These are phyloP conservation scores for Ceratocystiopsis sp. DNA, from an alignment of 2,329 filamentous ascomycete genomes.

Conservation along the genomic window DNA sequence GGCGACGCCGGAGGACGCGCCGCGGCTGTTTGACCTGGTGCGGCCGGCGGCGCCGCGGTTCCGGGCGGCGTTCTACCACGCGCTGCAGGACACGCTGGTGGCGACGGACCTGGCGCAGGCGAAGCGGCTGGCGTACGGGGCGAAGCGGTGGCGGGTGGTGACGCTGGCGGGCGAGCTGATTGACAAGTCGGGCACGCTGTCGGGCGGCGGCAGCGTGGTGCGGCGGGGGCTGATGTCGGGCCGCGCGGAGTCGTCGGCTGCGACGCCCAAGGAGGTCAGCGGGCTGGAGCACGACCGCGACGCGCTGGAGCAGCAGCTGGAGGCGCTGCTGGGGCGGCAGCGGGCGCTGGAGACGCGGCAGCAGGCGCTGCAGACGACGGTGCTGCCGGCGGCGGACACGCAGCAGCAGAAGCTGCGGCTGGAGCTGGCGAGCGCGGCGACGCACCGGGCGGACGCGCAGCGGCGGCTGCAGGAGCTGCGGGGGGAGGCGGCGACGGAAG, in stretches of 20 bases:
- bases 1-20: constrained; percentile 79
- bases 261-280: constrained; percentile 59
- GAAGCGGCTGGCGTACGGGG: constrained; percentile 90
- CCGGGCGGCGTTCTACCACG: constrained; percentile 82
- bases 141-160: constrained; percentile 86
- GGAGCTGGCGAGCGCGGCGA: constrained; percentile 73
- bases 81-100: constrained; percentile 87
- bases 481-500: constrained; percentile 64
- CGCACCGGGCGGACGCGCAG: constrained; percentile 69
- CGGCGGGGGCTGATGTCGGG: constrained; percentile 89
- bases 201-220: constrained; percentile 79
- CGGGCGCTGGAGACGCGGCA: constrained; percentile 60
- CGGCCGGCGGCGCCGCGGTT: constrained; percentile 79
- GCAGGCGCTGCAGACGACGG: constrained; percentile 54
- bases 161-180: constrained; percentile 91
- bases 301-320: constrained; percentile 63
- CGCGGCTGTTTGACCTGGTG: constrained; percentile 82
- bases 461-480: constrained; percentile 72
- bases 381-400: constrained; percentile 64
- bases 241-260: constrained; percentile 41
- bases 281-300: constrained; percentile 83
- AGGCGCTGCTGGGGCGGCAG: constrained; percentile 71
- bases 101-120: constrained; percentile 88
- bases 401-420: constrained; percentile 80
- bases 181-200: constrained; percentile 98